Evolutionary conservation across 2,329 filamentous ascomycete genomes (phyloP).

Genomic region (Penicillium paneum): DNA sequence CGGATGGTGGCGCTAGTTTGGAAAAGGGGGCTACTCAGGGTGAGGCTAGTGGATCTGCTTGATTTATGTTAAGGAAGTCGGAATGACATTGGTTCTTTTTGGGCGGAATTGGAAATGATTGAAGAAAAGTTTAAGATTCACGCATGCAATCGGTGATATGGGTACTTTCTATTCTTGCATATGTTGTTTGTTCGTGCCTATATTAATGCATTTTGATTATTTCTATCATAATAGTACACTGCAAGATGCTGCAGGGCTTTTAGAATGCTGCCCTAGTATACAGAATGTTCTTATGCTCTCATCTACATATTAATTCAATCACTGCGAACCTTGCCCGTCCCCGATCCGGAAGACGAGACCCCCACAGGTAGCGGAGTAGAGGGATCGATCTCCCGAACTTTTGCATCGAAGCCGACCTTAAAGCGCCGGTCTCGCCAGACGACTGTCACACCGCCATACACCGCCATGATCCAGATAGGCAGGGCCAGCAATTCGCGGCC

Average conservation of each 20-base stretch:
- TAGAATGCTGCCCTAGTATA: slow-evolving; percentile 5
- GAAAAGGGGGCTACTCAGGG: slow-evolving; percentile 32
- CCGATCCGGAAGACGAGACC: slow-evolving; percentile 20
- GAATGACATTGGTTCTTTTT: slow-evolving; percentile 1
- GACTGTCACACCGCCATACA: slow-evolving; percentile 82
- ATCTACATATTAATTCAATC: slow-evolving; percentile 20
- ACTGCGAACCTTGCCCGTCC: slow-evolving; percentile 16
- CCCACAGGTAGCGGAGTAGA: slow-evolving; percentile 13
- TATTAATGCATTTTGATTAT: slow-evolving; percentile 7
- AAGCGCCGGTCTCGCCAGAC: slow-evolving; percentile 83
- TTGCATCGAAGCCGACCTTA: slow-evolving; percentile 78
- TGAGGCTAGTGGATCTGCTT: slow-evolving; percentile 19
- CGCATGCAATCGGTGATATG: slow-evolving; percentile 15
- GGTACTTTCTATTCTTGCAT: slow-evolving; percentile 7
- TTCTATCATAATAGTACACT: not conserved
- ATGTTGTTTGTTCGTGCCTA: slow-evolving; percentile 9
- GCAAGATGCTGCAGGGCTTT: not conserved
- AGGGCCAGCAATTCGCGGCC: slow-evolving; percentile 78
- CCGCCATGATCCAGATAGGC: slow-evolving; percentile 86
- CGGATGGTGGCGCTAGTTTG: slow-evolving; percentile 36
- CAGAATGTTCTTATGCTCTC: slow-evolving; percentile 2
- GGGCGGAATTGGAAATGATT: slow-evolving; percentile 13
- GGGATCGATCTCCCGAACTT: slow-evolving; percentile 59
- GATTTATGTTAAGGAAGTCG: not conserved
- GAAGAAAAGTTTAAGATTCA: slow-evolving; percentile 12